Base-by-base conservation (phyloP, 768 basidiomycete species). In the Dentipellis sp. region DNA sequence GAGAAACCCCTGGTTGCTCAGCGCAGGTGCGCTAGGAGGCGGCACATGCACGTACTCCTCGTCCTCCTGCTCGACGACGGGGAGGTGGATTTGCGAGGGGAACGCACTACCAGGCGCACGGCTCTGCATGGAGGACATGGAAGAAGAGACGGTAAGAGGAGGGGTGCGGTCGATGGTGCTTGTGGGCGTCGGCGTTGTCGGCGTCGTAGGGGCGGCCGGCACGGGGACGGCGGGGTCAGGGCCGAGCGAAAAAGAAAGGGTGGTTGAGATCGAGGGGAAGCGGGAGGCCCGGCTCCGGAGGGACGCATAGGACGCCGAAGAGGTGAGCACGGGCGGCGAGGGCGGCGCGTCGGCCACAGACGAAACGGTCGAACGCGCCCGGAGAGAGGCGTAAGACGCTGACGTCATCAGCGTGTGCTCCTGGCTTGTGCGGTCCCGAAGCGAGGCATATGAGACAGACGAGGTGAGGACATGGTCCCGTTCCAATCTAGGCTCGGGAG, bases 241-340 rank as follows among this genome's bases (percentile, higher is more conserved):
- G 21, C 39, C 14, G 1, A 58, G 54, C 14, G 56, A 17, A 49
- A 61, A 60, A 37, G 61, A 62, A 2, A 62, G 61, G 4, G 59
- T 62, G 23, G 61, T 62, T 5, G 61, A 62, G 12, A 62, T 58
- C n/a, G 61, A 62, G 23, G 61, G 61, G 54, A 56, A 60, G 16
- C 61, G 61, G 16, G 22, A 16, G 16, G 22, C 50, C 21, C 61
- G 61, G 48, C 54, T 56, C 29, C 61, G 61, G 17, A 62, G 21
- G 17, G 61, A 62, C 34, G 59, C 59, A 10, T 62, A 62, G 10
- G 61, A 62, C 17, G 61, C 61, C 29, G 59, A 62, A 16, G 59
- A 51, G 17, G 56, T 56, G 38, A 62, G 61, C 10, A 29, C 29
- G 3, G 29, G 29, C 29, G 29, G 29, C 29, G 29, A 29, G 29